Evolutionary conservation across 2,329 filamentous ascomycete species (phyloP).

Genomic region (Monosporascus sp.): DNA sequence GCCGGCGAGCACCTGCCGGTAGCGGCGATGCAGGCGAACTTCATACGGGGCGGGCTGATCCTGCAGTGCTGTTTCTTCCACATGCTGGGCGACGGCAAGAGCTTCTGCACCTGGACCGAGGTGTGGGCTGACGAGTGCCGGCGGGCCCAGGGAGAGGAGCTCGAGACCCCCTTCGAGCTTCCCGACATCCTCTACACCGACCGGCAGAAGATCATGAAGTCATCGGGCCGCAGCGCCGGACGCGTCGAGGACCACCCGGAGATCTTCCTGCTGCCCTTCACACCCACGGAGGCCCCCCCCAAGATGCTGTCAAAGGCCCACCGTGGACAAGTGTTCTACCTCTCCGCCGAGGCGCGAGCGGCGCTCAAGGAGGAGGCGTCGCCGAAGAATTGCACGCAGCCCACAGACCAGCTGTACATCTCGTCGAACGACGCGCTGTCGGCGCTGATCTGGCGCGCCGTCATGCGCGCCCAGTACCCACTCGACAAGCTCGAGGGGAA

Average conservation of each 20-base stretch:
- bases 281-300: conserved; percentile 22
- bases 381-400: conserved; percentile 20
- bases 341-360: conserved; percentile 22
- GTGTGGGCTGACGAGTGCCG: conserved; percentile 31
- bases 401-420: conserved; percentile 13
- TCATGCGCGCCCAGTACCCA: conserved; percentile 23
- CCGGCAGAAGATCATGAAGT: conserved; percentile 22
- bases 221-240: conserved; percentile 23
- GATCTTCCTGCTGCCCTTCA: conserved; percentile 24
- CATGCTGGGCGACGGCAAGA: conserved; percentile 28
- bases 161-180: conserved; percentile 16
- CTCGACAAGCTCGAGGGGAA: conserved; percentile 23
- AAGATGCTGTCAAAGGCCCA: conserved; percentile 27
- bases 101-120: conserved; percentile 26
- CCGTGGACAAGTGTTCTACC: conserved; percentile 26
- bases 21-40: conserved; percentile 23
- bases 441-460: conserved; percentile 31
- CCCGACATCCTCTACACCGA: conserved; percentile 24
- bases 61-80: conserved; percentile 24
- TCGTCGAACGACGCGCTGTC: conserved; percentile 31
- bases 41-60: conserved; percentile 22
- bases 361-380: conserved; percentile 26
- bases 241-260: conserved; percentile 25
- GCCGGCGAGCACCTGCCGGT: conserved; percentile 16
- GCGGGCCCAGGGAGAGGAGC: conserved; percentile 20